phyloP scores from a whole-genome alignment of 2,329 filamentous ascomycete species.

The Pseudocercospora macadamiae region DNA sequence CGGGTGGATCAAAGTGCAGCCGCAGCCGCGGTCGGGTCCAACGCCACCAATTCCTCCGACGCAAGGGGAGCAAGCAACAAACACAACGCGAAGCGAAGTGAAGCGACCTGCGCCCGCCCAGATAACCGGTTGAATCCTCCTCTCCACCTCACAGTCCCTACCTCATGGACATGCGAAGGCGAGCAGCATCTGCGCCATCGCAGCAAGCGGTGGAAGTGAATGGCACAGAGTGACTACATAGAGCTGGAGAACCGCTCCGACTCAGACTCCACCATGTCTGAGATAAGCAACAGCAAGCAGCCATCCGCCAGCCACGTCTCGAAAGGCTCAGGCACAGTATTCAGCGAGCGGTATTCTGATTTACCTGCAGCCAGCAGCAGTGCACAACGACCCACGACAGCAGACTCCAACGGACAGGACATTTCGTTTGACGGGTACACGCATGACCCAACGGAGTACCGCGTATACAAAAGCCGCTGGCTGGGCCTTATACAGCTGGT shows the following conservation, averaged over 20 bases:
- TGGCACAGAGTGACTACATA: slow-evolving; percentile 1
- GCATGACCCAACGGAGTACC: slow-evolving; percentile 19
- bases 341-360: not conserved
- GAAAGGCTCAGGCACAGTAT: not conserved
- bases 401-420: not conserved
- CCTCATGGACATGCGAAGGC: not conserved
- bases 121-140: not conserved
- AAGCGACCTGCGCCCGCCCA: not conserved
- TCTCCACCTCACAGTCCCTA: not conserved
- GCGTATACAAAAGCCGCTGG: slow-evolving; percentile 82
- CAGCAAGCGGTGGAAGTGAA: slow-evolving; percentile 2
- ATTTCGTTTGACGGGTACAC: not conserved
- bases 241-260: not conserved
- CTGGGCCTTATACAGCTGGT: slow-evolving; percentile 83
- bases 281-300: not conserved
- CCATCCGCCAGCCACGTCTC: slow-evolving; percentile 4
- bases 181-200: not conserved
- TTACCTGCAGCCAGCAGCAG: not conserved
- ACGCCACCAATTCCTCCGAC: not conserved
- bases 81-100: not conserved
- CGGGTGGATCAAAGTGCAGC: not conserved
- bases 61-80: no score
- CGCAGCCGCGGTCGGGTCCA: not conserved
- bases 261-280: not conserved
- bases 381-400: not conserved